Base-by-base conservation (phyloP, 352 stramenopile genomes). In the Phytophthora rubi region DNA sequence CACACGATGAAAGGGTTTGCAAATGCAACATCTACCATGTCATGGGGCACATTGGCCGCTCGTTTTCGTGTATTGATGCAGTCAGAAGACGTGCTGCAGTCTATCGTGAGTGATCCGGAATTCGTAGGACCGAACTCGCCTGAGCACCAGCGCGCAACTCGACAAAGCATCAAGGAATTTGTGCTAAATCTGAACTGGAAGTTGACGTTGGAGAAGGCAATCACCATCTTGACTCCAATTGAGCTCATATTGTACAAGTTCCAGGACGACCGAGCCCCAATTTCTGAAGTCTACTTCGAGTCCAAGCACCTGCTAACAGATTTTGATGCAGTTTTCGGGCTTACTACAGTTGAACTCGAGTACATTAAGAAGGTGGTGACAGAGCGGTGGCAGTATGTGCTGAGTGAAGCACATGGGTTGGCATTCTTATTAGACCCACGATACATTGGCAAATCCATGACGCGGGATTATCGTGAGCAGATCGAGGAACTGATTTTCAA, bases 341-440 rank as follows among this genome's bases (percentile, higher is more conserved):
- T 95, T 2, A 81, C 82, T 3, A 81, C 81, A 12, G 75, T 86
- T 21, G 87, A 95, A 35, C 69, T 92, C 2, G 85, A 91, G 70
- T 93, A 95, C 33, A 90, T 94, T 53, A 95, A 92, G 68, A 91
- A 90, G 71, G 79, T 95, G 4, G 84, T 95, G 42, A 92, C 81
- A 0, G 81, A 93, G 54, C 70, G 85, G 12, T 91, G 77, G 83
- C 81, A 91, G 59, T 92, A 92, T 44, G 82, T 93, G 47, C 72
- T 93, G 26, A 85, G 85, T 32, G 87, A 95, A 52, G 87, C 86
- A 0, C 87, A 95, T 53, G 83, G 81, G 2, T 62, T 95, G 44
- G 85, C 87, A 16, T 93, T 89, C 65, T 57, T 95, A 32, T 49
- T 95, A 16, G 87, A 95, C 49, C 87, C 87, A 35, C 79, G 87